phyloP scores from a whole-genome alignment of 2,329 filamentous ascomycete species.

The Dactylonectria macrodidyma region DNA sequence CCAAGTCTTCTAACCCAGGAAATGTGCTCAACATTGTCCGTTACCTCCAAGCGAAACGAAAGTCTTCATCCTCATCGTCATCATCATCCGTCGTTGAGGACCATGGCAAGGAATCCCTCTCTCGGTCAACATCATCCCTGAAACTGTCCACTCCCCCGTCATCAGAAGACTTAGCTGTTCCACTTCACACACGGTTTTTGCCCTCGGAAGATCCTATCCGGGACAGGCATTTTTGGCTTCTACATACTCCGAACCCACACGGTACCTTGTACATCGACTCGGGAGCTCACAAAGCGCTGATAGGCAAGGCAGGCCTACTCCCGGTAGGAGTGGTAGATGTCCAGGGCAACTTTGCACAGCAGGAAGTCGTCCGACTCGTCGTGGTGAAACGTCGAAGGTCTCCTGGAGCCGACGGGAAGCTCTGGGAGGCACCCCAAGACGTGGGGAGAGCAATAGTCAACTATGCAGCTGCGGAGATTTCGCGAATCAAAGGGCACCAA shows the following conservation, averaged over 20 bases:
- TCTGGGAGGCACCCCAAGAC: conserved; percentile 73
- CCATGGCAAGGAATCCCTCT: conserved; percentile 53
- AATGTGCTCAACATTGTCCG: conserved; percentile 91
- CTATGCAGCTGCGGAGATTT: conserved; percentile 89
- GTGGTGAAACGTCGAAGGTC: conserved; percentile 76
- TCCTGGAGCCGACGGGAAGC: conserved; percentile 59
- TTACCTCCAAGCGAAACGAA: conserved; percentile 62
- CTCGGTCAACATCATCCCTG: conserved; percentile 60
- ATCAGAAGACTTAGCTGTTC: conserved; percentile 52
- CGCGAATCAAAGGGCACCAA: conserved; percentile 85
- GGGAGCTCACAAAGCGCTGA: conserved; percentile 86
- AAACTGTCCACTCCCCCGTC: conserved; percentile 50
- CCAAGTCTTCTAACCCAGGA: conserved; percentile 90
- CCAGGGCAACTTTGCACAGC: conserved; percentile 89
- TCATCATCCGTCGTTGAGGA: conserved; percentile 45
- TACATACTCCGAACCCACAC: conserved; percentile 91
- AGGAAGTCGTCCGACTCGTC: conserved; percentile 90
- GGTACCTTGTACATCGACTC: conserved; percentile 93
- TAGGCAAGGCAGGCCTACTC: conserved; percentile 87
- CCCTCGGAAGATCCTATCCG: conserved; percentile 88
- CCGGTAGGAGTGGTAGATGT: conserved; percentile 93
- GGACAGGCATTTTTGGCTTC: conserved; percentile 96
- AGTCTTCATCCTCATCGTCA: conserved; percentile 25
- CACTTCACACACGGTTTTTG: conserved; percentile 93
- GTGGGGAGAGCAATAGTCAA: conserved; percentile 93